Evolutionary conservation across 1,284 basidiomycete species (phyloP).

Genomic region (Pseudozyma thailandica): DNA sequence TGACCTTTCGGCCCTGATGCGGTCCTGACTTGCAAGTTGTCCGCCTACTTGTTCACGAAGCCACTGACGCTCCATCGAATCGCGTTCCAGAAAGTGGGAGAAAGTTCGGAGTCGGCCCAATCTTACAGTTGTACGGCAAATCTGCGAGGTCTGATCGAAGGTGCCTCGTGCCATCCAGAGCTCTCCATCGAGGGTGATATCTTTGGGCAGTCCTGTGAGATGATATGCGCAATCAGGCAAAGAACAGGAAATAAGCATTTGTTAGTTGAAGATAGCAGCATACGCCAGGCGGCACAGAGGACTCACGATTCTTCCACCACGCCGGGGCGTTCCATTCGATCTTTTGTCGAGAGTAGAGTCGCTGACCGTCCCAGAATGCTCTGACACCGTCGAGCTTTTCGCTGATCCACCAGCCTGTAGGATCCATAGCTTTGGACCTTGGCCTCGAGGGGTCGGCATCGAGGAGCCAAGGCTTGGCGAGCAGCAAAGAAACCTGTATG

Average conservation of each 20-base stretch:
- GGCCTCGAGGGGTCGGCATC: conserved; percentile 69
- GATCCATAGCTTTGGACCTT: conserved; percentile 69
- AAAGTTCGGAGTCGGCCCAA: conserved; percentile 34
- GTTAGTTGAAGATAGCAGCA: not conserved
- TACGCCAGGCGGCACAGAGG: not conserved
- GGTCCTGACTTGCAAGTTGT: conserved; percentile 69
- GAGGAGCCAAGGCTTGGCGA: conserved; percentile 75
- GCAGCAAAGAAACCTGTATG: conserved; percentile 68
- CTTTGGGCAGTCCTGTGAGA: conserved; percentile 73
- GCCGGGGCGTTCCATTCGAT: conserved; percentile 75
- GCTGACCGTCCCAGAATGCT: conserved; percentile 75
- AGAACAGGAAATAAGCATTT: not conserved
- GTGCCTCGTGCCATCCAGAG: conserved; percentile 61
- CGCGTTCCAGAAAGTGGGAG: conserved; percentile 33
- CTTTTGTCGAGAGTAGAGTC: conserved; percentile 74
- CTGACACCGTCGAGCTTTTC: conserved; percentile 72
- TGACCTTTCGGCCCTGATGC: conserved; percentile 15
- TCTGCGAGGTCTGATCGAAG: conserved; percentile 51
- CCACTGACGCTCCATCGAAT: conserved; percentile 48
- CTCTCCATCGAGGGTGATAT: conserved; percentile 75
- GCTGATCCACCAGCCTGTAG: conserved; percentile 76
- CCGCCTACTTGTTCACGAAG: conserved; percentile 45
- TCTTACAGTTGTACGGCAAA: conserved; percentile 54
- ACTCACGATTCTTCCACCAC: conserved; percentile 75
- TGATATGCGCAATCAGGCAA: too few relatives aligned